Base-by-base conservation (phyloP, 2,329 filamentous ascomycete species). In the Arthrobotrys musiformis region DNA sequence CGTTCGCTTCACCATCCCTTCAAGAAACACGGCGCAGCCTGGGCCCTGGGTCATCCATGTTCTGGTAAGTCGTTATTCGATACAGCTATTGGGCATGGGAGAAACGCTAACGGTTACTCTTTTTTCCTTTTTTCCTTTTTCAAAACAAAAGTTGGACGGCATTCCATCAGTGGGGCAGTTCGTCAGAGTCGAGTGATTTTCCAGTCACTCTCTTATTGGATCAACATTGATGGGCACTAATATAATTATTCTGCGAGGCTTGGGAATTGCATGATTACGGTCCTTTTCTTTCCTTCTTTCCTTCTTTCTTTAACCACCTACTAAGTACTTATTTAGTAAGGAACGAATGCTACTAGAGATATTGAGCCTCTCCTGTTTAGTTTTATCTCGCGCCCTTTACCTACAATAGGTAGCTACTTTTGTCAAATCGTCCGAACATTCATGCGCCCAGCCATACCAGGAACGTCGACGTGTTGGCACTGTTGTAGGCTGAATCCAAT, bases 21-120 rank as follows among this genome's bases (percentile, higher is more conserved):
- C 87, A 1, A 84, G 83, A 79, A 88, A 86, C 78, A 82, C 89
- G 42, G 86, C 86, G 17, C 88, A 88, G 60, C 86, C 88, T 9
- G 88, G 88, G 46, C 88, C 88, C 74, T 90, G 89, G 82, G 86
- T 89, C 42, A 81, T 90, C 19, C 90, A 88, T 80, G 85, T 89
- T 48, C 82, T 89, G 66, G 80, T 79, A 64, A 40, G 79, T 73
- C 15, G 19, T 28, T 28, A 30, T 42, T n/a, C n/a, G 15, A 26
- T 22, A 19, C 30, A 22, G n/a, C 35, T 42, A 15, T 13, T n/a
- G 17, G 15, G 15, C 22, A 15, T 9, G 1, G 26, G 28, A 40
- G 26, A 46, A 40, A 64, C n/a, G 60, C 42, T 44, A 19, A 46
- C 52, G 4, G 35, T 61, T 48, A 7, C 61, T 48, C 61, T 42